Base-by-base conservation (phyloP, 371 early-diverging fungal genomes). In the Mortierella sp. region DNA sequence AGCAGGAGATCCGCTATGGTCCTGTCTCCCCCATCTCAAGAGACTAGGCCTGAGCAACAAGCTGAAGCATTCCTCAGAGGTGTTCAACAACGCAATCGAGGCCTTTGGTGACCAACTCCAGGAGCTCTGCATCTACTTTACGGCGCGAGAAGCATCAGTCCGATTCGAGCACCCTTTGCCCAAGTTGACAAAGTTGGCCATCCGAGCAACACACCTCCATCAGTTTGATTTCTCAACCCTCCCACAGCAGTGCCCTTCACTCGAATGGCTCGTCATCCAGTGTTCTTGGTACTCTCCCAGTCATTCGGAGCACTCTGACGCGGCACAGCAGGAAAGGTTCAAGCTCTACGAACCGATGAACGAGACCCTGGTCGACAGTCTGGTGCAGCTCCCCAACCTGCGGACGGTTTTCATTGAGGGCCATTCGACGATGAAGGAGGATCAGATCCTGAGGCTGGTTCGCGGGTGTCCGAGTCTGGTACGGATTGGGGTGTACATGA, bases 101-200 rank as follows among this genome's bases (percentile, higher is more conserved):
- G 79, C 76, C 24, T 71, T 83, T 71, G 64, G 58, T 4, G 68
- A 79, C 37, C 80, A 79, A 48, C 72, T 80, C 31, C 67, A 76
- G 24, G 76, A 76, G n/a, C 29, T 80, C 19, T 43, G 68, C 26
- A 14, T 80, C 44, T n/a, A 47, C 22, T 26, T 47, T 19, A 47
- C 43, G 9, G 45, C 24, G 19, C 2, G 66, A 11, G 68, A 45
- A 4, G 10, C 39, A 9, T 11, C 39, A 29, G 26, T 29, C 4
- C n/a, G 40, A 1, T 66, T 80, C 37, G 34, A 48, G 8, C 40
- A 70, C 47, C 66, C 77, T 2, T 61, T 80, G 47, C 52, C 41
- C n/a, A 24, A 39, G 22, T 55, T 80, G 19, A 29, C 48, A 8
- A 55, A 66, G 11, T 64, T 80, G 8, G 73, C 77, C 6, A 26